Percentiles rank a stretch among this genome's conserved stretches.
phyloP scores from a whole-genome alignment of 441 rosid species.

The Croton setiger region DNA sequence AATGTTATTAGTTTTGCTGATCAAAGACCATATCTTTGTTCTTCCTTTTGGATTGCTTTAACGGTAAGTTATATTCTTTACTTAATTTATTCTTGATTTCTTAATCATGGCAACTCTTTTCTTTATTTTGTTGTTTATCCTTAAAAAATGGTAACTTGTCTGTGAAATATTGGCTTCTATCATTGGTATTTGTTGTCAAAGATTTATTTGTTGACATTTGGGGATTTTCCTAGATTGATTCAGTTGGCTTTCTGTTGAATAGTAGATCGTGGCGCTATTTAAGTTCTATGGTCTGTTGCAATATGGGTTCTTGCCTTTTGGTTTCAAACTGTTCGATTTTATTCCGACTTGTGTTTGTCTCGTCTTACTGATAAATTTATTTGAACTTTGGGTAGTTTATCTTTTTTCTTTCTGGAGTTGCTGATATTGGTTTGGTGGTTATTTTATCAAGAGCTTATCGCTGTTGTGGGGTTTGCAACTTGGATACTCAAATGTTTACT shows the following conservation, averaged over 20 bases:
- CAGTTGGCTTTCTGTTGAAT: slow-evolving; percentile 1
- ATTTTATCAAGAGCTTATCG: not conserved
- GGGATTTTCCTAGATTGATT: slow-evolving; percentile 11
- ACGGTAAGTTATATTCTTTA: slow-evolving; percentile 41
- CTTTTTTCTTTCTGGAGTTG: not conserved
- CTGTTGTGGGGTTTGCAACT: not conserved
- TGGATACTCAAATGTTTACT: not conserved
- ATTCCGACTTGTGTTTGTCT: not conserved
- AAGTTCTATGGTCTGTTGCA: not conserved
- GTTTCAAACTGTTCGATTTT: slow-evolving; percentile 8
- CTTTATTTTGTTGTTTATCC: slow-evolving; percentile 8
- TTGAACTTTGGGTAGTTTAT: not conserved
- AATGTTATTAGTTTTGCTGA: slow-evolving; percentile 1
- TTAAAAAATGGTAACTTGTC: slow-evolving; percentile 7
- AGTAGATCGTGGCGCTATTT: not conserved
- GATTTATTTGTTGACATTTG: slow-evolving; percentile 22
- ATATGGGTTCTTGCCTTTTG: not conserved
- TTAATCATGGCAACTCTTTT: not conserved
- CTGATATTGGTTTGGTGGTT: not conserved
- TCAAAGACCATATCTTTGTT: slow-evolving; percentile 26
- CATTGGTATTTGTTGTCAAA: slow-evolving; percentile 2
- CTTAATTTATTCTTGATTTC: slow-evolving; percentile 18
- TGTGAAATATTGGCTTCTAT: slow-evolving; percentile 9
- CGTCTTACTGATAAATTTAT: not conserved
- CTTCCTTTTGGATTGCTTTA: slow-evolving; percentile 37